Evolutionary conservation across 306 rosid species (phyloP).

Genomic region (Castanea sativa): DNA sequence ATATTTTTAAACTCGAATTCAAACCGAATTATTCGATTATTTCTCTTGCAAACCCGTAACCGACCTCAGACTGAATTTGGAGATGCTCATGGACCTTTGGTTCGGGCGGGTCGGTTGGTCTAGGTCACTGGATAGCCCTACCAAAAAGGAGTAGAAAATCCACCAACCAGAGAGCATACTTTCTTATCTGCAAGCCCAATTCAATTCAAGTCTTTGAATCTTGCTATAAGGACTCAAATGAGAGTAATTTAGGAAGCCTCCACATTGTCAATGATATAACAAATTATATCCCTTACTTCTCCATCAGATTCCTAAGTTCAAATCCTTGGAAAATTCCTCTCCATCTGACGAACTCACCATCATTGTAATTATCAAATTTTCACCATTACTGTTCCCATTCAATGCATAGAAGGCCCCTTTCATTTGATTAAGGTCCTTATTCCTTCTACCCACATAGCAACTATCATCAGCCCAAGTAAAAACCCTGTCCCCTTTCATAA

Average conservation of each 20-base stretch:
- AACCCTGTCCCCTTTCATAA: slow-evolving; percentile 12
- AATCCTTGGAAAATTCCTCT: slow-evolving; percentile 64
- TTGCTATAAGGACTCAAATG: too few species aligned
- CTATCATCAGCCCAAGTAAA: slow-evolving; percentile 80
- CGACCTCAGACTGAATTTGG: too few species aligned
- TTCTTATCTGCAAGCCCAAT: too few species aligned
- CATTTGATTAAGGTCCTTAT: slow-evolving; percentile 48
- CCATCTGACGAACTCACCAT: slow-evolving; percentile 59
- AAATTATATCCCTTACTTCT: slow-evolving; percentile 85
- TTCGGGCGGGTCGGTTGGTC: too few species aligned
- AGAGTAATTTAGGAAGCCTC: slow-evolving; percentile 50
- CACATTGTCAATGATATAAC: slow-evolving; percentile 78
- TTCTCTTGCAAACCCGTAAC: too few species aligned
- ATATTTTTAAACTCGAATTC: too few species aligned
- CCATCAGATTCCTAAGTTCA: slow-evolving; percentile 93
- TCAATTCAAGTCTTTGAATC: too few species aligned
- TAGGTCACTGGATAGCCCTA: not conserved
- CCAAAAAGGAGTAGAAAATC: too few species aligned
- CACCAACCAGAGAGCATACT: too few species aligned
- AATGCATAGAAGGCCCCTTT: slow-evolving; percentile 61
- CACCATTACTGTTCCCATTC: slow-evolving; percentile 25
- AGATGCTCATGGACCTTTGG: too few species aligned
- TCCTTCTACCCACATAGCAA: slow-evolving; percentile 69
- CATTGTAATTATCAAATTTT: slow-evolving; percentile 44
- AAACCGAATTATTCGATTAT: too few species aligned